These are phyloP conservation scores for Oryza meyeriana DNA, from an alignment of 176 grass and related monocot genomes.

Conservation along the genomic window DNA sequence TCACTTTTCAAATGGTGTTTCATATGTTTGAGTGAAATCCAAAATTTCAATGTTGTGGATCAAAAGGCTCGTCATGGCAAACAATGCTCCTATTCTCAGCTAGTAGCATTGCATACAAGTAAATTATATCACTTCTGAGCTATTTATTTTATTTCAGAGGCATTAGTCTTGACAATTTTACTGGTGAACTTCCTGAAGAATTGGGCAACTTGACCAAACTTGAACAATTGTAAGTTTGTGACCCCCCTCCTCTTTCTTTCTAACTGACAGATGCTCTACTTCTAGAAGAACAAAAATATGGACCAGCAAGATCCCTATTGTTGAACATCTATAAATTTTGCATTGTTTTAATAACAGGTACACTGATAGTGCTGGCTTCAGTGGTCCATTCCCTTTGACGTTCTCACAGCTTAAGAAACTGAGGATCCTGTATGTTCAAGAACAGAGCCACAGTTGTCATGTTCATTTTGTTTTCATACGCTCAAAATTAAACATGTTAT, in stretches of 20 bases:
- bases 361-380: constrained; percentile 59
- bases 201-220: too few relatives aligned
- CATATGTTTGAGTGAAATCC: neutral
- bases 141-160: constrained; percentile 25
- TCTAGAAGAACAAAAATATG: neutral
- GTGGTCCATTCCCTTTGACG: constrained; percentile 51
- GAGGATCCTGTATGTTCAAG: constrained; percentile 35
- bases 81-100: neutral
- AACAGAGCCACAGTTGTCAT: neutral
- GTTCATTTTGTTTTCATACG: neutral
- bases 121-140: neutral
- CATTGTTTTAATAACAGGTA: constrained; percentile 44
- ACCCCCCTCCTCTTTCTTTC: neutral
- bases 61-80: neutral
- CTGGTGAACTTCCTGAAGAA: constrained; percentile 41
- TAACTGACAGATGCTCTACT: neutral
- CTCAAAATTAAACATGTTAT: neutral
- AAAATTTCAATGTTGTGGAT: neutral
- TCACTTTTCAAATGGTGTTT: neutral
- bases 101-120: neutral
- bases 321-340: neutral
- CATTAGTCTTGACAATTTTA: constrained; percentile 41
- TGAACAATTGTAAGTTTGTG: constrained; percentile 18
- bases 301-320: neutral
- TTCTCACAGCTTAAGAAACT: constrained; percentile 59